These are phyloP conservation scores for Parachlorella kessleri DNA, from an alignment of 139 green algal genomes.

Conservation along the genomic window DNA sequence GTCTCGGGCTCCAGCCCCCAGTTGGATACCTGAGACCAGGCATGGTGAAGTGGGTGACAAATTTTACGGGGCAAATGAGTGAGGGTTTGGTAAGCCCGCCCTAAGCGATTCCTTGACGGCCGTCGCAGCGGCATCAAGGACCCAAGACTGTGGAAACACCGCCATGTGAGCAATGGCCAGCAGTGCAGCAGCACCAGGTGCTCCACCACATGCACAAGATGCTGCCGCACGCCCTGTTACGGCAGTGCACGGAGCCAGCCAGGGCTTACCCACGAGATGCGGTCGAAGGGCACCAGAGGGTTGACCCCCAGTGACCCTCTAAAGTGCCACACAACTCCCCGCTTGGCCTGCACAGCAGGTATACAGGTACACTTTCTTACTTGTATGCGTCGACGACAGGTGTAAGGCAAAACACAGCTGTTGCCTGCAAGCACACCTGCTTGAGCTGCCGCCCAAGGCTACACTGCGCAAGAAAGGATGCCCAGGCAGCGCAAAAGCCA, in stretches of 20 bases:
- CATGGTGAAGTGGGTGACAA: too few species aligned
- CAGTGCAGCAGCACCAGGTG: too few species aligned
- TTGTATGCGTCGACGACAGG: background rate
- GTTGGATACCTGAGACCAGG: background rate
- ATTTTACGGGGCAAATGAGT: background rate
- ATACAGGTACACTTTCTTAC: background rate
- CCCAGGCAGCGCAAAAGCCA: too few species aligned
- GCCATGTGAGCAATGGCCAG: background rate
- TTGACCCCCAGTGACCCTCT: background rate
- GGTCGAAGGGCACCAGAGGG: background rate
- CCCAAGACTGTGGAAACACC: background rate
- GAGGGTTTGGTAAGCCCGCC: background rate
- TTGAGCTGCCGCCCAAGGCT: too few species aligned
- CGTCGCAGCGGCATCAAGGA: background rate
- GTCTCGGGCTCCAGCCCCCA: background rate
- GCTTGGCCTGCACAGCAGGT: background rate
- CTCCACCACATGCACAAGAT: too few species aligned
- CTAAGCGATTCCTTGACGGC: background rate
- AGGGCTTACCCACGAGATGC: background rate
- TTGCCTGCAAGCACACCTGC: too few species aligned
- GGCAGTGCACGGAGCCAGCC: background rate
- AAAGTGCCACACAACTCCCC: background rate
- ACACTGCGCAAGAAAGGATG: too few species aligned
- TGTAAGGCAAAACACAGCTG: too few species aligned
- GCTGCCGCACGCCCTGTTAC: too few species aligned